These are phyloP conservation scores for Pneumocystis oryctolagi DNA, from an alignment of 1,139 yeast species.

Conservation along the genomic window DNA sequence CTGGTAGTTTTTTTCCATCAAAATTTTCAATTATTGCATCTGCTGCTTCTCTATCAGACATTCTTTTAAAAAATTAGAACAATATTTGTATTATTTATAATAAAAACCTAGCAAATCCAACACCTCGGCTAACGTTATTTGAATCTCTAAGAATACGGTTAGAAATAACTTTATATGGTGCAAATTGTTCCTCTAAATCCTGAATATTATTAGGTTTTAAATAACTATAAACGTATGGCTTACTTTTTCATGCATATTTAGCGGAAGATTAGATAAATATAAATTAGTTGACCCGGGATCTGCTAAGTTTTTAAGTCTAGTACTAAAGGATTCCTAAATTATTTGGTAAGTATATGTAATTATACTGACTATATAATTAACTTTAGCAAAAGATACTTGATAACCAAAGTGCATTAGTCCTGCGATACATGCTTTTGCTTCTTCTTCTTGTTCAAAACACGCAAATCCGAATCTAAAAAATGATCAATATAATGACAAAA, in stretches of 20 bases:
- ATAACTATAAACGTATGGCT: neutral
- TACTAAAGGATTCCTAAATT: conserved; percentile 17
- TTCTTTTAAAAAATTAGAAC: conserved; percentile 7
- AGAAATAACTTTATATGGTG: conserved; percentile 15
- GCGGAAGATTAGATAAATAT: conserved; percentile 18
- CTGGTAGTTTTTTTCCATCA: conserved; percentile 15
- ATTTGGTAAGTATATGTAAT: neutral
- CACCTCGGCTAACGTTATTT: conserved; percentile 17
- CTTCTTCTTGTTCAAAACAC: conserved; percentile 15
- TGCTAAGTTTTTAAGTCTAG: conserved; percentile 17
- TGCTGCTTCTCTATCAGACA: conserved; percentile 15
- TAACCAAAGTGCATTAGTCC: conserved; percentile 17
- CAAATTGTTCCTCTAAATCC: conserved; percentile 16
- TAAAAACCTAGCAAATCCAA: conserved; percentile 17
- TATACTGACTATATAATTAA: neutral
- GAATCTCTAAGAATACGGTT: conserved; percentile 16
- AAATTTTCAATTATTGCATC: conserved; percentile 15
- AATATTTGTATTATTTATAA: neutral
- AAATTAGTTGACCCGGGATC: conserved; percentile 17
- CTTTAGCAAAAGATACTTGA: conserved; percentile 18
- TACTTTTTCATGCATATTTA: conserved; percentile 15
- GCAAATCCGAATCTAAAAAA: conserved; percentile 17
- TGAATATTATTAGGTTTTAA: neutral
- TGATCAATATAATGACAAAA: neutral
- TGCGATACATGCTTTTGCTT: conserved; percentile 16